Conservation (phyloP, 495 filamentous ascomycete species). For the Neurospora sp. region DNA sequence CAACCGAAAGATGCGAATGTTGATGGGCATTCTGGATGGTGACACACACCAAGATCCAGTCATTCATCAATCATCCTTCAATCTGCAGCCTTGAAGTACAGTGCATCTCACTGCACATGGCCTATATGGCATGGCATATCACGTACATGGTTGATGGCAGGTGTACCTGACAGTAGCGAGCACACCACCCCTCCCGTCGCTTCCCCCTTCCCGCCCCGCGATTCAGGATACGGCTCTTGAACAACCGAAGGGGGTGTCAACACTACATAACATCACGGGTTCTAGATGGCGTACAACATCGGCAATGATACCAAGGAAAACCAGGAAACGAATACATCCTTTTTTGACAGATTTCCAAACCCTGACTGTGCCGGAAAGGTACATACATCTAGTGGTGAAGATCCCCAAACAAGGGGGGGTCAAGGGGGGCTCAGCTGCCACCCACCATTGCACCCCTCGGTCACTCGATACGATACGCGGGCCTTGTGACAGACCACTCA, state of each 20-base stretch:
- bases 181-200: not conserved
- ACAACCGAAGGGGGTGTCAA: not conserved
- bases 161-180: not conserved
- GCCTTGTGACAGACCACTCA: slow-evolving; percentile 13
- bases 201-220: not conserved
- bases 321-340: not conserved
- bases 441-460: slow-evolving; percentile 2
- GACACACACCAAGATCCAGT: not conserved
- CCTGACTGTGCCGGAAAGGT: not conserved
- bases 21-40: not conserved
- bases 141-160: not conserved
- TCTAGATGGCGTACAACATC: not conserved
- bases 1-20: not conserved
- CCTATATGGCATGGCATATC: not conserved
- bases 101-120: not conserved
- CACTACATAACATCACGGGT: not conserved
- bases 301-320: not conserved
- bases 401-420: not conserved
- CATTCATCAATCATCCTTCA: not conserved
- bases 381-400: not conserved
- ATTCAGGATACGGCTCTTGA: not conserved
- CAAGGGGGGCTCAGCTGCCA: slow-evolving; percentile 20
- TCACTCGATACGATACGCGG: slow-evolving; percentile 6
- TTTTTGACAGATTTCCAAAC: not conserved
- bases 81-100: not conserved